These are phyloP conservation scores for Lunularia cruciata DNA, from an alignment of 225 moss, liverwort and hornwort genomes.

Conservation along the genomic window DNA sequence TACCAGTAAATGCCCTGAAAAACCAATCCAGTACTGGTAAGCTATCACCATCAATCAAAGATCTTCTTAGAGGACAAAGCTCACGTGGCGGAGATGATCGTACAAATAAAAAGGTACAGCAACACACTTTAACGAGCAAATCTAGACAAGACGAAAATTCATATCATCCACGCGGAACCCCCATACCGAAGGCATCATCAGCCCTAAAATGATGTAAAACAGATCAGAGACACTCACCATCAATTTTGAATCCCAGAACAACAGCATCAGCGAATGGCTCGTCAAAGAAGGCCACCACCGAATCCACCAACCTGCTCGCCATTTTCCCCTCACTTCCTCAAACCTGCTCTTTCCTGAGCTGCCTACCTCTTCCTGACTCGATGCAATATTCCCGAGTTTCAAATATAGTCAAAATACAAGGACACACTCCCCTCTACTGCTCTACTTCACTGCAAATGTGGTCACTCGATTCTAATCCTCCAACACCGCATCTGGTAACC, in stretches of 20 bases:
- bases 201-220: not conserved
- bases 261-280: slow-evolving; percentile 69
- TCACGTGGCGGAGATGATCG: no score
- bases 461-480: no score
- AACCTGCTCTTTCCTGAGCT: no score
- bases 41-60: not conserved
- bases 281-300: slow-evolving; percentile 54
- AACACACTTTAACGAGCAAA: not conserved
- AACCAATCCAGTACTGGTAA: not conserved
- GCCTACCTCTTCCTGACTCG: no score
- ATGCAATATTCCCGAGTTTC: no score
- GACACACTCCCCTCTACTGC: no score
- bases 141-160: not conserved
- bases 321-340: slow-evolving; percentile 14
- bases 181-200: not conserved
- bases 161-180: not conserved
- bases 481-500: no score
- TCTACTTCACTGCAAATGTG: no score
- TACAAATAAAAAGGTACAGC: no score
- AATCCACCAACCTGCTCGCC: slow-evolving; percentile 42
- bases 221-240: slow-evolving; percentile 51
- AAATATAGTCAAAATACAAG: no score
- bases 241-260: slow-evolving; percentile 72
- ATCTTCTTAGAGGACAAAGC: not conserved
- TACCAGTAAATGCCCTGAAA: slow-evolving; percentile 85